Percentiles rank a stretch among this genome's conserved stretches.
Conservation (phyloP, 106 monocot genomes). For the Dendrobium nobile region DNA sequence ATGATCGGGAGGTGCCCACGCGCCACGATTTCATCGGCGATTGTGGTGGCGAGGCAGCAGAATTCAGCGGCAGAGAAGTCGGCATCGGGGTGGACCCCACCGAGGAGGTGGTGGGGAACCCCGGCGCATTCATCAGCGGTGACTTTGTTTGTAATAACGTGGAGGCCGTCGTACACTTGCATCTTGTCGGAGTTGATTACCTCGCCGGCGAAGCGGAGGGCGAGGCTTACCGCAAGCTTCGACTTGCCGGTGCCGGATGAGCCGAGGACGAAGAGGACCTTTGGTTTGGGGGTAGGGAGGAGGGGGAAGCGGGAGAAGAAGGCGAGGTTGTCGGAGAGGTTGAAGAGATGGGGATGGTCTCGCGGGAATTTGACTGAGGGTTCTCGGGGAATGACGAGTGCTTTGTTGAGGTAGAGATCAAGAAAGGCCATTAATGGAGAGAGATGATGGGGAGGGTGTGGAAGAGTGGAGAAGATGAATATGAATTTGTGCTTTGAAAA, state of each 20-base stretch:
- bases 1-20: conserved; percentile 42
- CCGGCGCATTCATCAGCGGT: conserved; percentile 38
- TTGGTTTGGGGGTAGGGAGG: background rate
- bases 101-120: conserved; percentile 60
- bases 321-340: background rate
- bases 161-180: conserved; percentile 62
- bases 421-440: background rate
- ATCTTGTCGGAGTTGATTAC: conserved; percentile 77
- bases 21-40: conserved; percentile 19
- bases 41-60: conserved; percentile 10
- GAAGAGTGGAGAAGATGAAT: background rate
- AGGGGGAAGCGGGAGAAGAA: background rate
- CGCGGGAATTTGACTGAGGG: background rate
- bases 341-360: background rate
- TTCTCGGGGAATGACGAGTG: background rate
- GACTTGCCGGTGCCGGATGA: conserved; percentile 65
- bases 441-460: background rate
- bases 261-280: conserved; percentile 33
- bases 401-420: background rate
- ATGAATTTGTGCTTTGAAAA: background rate
- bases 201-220: conserved; percentile 36
- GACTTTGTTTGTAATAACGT: conserved; percentile 56
- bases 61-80: conserved; percentile 50
- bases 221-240: conserved; percentile 47
- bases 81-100: conserved; percentile 33